phyloP scores from a whole-genome alignment of 2,329 filamentous ascomycete genomes.

The Nakataea oryzae region DNA sequence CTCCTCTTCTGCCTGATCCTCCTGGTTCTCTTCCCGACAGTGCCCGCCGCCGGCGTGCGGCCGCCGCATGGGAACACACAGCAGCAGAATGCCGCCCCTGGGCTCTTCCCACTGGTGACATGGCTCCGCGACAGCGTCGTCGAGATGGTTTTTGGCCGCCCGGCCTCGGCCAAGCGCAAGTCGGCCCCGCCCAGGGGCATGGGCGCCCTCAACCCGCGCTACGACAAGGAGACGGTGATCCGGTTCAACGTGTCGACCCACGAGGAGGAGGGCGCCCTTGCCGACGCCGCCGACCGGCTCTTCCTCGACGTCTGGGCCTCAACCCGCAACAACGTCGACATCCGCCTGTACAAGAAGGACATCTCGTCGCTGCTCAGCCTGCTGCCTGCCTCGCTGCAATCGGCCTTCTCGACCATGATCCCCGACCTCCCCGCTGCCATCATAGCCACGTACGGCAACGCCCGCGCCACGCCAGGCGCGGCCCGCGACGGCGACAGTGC shows the following conservation, averaged over 20 bases:
- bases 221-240: conserved; percentile 76
- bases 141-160: conserved; percentile 38
- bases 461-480: conserved; percentile 11
- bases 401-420: conserved; percentile 65
- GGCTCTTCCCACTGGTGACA: conserved; percentile 33
- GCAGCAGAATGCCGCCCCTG: background rate
- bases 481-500: conserved; percentile 8
- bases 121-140: conserved; percentile 39
- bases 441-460: conserved; percentile 60
- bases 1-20: background rate
- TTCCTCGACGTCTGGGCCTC: conserved; percentile 90
- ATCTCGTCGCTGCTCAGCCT: conserved; percentile 70
- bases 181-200: conserved; percentile 15
- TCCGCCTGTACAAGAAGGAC: conserved; percentile 66
- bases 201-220: conserved; percentile 26
- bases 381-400: conserved; percentile 63
- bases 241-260: conserved; percentile 69
- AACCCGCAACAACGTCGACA: conserved; percentile 71
- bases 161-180: conserved; percentile 17
- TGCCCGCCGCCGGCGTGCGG: conserved; percentile 2
- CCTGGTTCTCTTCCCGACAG: conserved; percentile 1
- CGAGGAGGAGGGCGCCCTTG: conserved; percentile 59
- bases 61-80: background rate
- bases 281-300: conserved; percentile 62
- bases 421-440: conserved; percentile 70